These are phyloP conservation scores for Linum tenue DNA, from an alignment of 345 rosid species.

Conservation along the genomic window DNA sequence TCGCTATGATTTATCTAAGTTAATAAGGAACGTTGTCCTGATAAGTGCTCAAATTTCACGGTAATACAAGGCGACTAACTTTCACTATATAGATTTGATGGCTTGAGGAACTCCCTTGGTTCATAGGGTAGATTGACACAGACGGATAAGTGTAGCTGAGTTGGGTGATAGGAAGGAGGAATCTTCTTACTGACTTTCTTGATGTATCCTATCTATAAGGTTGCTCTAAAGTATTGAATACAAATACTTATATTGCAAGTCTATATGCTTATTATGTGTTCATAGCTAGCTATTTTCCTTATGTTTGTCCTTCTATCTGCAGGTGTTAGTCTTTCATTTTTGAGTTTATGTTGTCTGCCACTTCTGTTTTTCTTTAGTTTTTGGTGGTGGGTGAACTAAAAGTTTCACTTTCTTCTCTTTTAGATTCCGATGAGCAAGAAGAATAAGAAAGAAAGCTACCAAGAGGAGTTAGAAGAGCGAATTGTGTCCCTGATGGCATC, in stretches of 20 bases:
- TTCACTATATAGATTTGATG: not conserved
- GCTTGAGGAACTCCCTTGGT: no score
- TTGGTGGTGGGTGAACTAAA: not conserved
- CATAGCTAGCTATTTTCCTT: no score
- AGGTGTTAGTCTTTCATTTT: not conserved
- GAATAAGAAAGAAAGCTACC: constrained; percentile 73
- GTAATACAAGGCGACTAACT: not conserved
- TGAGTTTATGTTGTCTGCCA: not conserved
- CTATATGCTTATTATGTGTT: no score
- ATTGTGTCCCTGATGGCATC: constrained; percentile 73
- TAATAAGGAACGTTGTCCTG: not conserved
- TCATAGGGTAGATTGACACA: no score
- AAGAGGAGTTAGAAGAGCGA: constrained; percentile 89
- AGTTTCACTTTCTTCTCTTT: constrained; percentile 14
- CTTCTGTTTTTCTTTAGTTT: not conserved
- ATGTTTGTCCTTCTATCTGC: not conserved
- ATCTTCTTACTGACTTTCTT: no score
- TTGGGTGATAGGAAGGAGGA: no score
- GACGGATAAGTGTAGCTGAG: no score
- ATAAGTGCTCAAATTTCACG: not conserved
- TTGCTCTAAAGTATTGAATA: no score
- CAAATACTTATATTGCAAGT: no score
- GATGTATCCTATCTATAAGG: no score
- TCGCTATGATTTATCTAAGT: not conserved
- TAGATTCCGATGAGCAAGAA: constrained; percentile 85